Evolutionary conservation across 1,284 basidiomycete species (phyloP), one percentile per base, ranked within the genome.

Genomic region (Moesziomyces globuligerus): DNA sequence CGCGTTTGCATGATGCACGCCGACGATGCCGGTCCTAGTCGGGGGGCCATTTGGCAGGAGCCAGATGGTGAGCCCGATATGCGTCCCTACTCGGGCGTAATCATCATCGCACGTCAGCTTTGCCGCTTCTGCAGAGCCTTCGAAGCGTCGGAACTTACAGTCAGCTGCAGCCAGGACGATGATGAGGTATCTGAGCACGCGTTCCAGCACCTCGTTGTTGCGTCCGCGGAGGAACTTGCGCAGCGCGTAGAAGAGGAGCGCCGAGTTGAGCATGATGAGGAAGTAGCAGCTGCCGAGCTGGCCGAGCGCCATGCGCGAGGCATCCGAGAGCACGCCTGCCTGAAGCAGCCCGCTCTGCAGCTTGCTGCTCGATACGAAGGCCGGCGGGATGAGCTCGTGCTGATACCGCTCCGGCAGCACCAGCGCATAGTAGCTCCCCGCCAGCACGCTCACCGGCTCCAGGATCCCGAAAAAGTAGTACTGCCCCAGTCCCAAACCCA

Each of bases 391-490:
- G 11, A 77, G 57, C 28, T 77, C 75, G 29, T 53, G 52, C 34
- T 77, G 62, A 56, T 78, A 78, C n/a, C 58, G 34, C 38, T 68
- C 65, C 4, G 76, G 75, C 8, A 71, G 71, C 4, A 52, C 24
- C 26, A 69, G 42, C 5, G 75, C 75, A 44, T 78, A 78, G 18
- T 40, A 44, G 17, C 48, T 26, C 3, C 75, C 76, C 7, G 75
- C 69, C 4, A 75, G 53, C 3, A 78, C 75, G 4, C 48, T 49
- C 47, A 77, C 40, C 13, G 76, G 76, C 45, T 78, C 76, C 24
- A 78, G 39, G 36, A 78, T 42, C 20, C 76, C 76, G 34, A 78
- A 78, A 48, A 78, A 76, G 23, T 60, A 25, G 61, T 78, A 78
- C 75, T 71, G 49, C 7, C 1, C 1, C 7, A 21, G 5, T 9